Base-by-base conservation (phyloP, 176 grass and related monocot species). In the Eragrostis nindensis region DNA sequence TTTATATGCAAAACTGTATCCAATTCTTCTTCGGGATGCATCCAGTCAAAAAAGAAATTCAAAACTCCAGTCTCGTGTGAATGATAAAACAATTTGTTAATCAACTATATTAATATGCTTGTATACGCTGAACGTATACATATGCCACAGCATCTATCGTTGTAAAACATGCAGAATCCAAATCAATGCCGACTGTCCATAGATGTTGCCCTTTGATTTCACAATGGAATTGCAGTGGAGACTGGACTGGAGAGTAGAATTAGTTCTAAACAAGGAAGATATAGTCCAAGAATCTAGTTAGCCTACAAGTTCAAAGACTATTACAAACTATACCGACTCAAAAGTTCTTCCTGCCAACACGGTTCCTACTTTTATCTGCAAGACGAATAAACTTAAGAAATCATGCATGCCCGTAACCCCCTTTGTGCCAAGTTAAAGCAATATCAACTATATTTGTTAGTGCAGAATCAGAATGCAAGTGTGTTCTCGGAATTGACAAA, bases 11-110 rank as follows among this genome's bases (percentile, higher is more conserved):
- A 65, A 89, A 67, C 53, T 88, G 83, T 86, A 84, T 86, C 68
- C 46, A 90, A 91, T 98, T 93, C 84, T 84, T 84, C 87, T 93
- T 95, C 81, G 83, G 75, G 88, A 95, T 91, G 86, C 81, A 85
- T 91, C 76, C 82, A 69, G 90, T 91, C 95, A 93, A 95, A 87
- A 91, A 91, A 49, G 59, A 68, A 84, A 92, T 91, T 89, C 85
- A 73, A 85, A 78, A 69, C 17, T 69, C 84, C 71, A 29, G 61
- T 83, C 40, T 77, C 16, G 6, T 76, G 39, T 86, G 66, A 62
- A 86, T 56, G 46, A 93, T 83, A 85, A 67, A 81, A 83, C 72
- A 74, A 87, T 84, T 84, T 71, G 66, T 41, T 77, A 78, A 55
- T 69, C 21, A 60, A 71, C 52, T 80, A 61, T 75, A 54, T 74